Base-by-base conservation (phyloP, 2,329 filamentous ascomycete species). In the Elsinoe batatas region DNA sequence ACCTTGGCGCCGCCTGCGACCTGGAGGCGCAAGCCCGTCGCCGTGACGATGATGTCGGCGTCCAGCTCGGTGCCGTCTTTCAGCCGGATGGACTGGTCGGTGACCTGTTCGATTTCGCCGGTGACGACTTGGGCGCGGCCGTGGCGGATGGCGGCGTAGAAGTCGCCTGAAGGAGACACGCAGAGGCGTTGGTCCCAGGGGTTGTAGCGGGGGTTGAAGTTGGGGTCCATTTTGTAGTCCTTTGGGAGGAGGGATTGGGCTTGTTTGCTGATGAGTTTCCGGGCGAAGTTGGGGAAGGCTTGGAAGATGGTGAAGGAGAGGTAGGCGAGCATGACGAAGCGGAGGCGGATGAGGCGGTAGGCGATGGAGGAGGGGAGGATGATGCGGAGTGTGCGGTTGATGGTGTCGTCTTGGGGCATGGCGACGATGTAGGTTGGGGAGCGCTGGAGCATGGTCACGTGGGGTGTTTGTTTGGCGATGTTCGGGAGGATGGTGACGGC, bases 401-500 rank as follows among this genome's bases (percentile, higher is more conserved):
- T 46, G 1, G 59, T 56, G 42, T 73, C 73, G 6, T 64, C 64
- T 20, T 76, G 73, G 0, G 77, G 70, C 1, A 81, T 62, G n/a
- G 78, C 72, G 43, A 85, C 61, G 56, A 91, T 76, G 63, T 88
- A 91, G 0, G 78, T 79, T 0, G 89, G 89, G 44, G 83, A 88
- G 56, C 89, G 81, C 70, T 94, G 88, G 2, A 94, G 76, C 80
- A 91, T 88, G 1, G 87, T 91, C 26, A 90, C 82, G 12, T 79
- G 77, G 4, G 70, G 71, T 4, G 85, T 87, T 37, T 77, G 79
- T 42, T 85, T 72, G 0, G 82, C 80, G 44, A 94, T 70, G 46
- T 76, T 79, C 0, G 88, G 89, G 2, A 94, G 68, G 1, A 95
- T 75, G 0, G 88, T 93, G 49, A 91, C 72, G 5, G 88, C 85